Evolutionary conservation across 2,329 filamentous ascomycete species (phyloP), one percentile per base, ranked within the genome.

Genomic region (Xylariaceae sp.): DNA sequence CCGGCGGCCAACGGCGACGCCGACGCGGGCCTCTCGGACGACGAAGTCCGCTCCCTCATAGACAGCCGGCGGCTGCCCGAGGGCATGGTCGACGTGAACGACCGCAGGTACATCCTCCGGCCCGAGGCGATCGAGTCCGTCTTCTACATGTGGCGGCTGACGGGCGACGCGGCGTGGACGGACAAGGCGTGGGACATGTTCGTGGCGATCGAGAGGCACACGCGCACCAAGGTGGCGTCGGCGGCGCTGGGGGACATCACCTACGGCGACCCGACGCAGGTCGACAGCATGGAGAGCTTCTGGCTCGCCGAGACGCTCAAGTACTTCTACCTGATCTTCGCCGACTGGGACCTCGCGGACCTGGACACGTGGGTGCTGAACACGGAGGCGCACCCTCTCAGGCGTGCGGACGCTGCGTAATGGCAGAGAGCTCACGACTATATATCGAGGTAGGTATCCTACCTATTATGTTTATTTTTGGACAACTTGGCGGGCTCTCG

Each of bases 101-200:
- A 80, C 37, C 58, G 63, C 25, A 67, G 68, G 35, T 85, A 84
- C 50, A 73, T 83, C 19, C 64, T 86, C 28, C 71, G 80, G 37
- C 83, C 83, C 14, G 84, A 90, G 59, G 83, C 83, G 2, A 86
- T 90, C 34, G 84, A 90, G 61, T 83, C 77, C 11, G 74, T 92
- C 4, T 90, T 86, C 56, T 73, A 86, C 51, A 75, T 90, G 65
- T 86, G 81, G 55, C 74, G 83, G 37, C 66, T 85, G 38, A 87
- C 82, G 0, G 83, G 81, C 17, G 75, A 84, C 42, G 45, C 65
- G 1, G 61, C 65, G 31, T 82, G 77, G 69, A 75, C 75, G 50
- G 71, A 81, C 37, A 77, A 77, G 51, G 83, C 80, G 2, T 87
- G 83, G 83, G 63, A 65, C 35, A 87, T 88, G 82, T 87, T 86